A percentile compares a stretch with the other conserved stretches of the same genome.
Evolutionary conservation across 2,329 filamentous ascomycete genomes (phyloP).

Genomic region (Colletotrichum siamense): DNA sequence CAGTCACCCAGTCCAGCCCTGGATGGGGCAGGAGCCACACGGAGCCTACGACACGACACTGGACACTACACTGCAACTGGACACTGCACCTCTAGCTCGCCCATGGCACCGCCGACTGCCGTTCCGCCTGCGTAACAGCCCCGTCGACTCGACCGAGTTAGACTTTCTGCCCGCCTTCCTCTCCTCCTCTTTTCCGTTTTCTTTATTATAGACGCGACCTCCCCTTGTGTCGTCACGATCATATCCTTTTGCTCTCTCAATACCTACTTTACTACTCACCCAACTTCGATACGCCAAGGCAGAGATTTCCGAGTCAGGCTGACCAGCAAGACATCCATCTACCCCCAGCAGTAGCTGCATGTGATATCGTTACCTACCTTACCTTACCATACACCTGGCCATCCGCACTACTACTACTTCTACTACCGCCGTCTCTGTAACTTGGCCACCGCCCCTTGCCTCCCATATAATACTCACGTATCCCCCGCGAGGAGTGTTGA

Average conservation of each 20-base stretch:
- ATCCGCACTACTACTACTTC: conserved; percentile 11
- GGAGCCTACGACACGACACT: neutral
- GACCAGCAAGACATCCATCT: conserved; percentile 1
- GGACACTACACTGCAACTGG: neutral
- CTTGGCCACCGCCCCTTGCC: neutral
- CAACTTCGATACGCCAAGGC: neutral
- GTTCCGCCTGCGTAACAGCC: neutral
- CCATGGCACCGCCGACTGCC: conserved; percentile 5
- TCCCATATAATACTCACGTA: neutral
- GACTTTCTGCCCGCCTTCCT: neutral
- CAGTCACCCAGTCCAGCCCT: neutral
- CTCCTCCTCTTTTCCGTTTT: neutral
- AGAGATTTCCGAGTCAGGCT: conserved; percentile 13
- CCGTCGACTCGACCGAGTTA: neutral
- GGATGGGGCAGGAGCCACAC: neutral
- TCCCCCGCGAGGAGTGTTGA: neutral
- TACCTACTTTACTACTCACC: neutral
- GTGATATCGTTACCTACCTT: conserved; percentile 8
- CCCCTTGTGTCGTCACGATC: neutral
- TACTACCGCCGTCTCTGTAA: neutral
- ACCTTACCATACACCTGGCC: neutral
- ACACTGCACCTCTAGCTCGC: neutral
- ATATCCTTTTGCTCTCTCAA: neutral
- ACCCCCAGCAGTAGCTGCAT: conserved; percentile 12
- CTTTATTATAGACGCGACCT: neutral